phyloP scores from a whole-genome alignment of 139 green algal genomes.

The Coelastrella sp. region DNA sequence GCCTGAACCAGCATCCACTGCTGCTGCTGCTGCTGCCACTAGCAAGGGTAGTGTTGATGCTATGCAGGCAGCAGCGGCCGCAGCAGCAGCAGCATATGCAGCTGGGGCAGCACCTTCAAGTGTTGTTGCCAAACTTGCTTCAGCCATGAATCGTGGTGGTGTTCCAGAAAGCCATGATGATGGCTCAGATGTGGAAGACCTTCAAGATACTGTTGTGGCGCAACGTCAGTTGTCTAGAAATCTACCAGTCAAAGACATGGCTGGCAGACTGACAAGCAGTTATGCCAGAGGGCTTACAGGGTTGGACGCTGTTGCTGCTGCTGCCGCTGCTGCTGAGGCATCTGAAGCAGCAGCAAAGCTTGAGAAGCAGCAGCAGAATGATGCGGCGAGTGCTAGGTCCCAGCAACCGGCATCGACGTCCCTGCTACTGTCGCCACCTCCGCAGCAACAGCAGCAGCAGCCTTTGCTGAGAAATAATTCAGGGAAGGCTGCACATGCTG shows the following conservation, averaged over 20 bases:
- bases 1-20: background rate
- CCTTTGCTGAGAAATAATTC: too few relatives aligned
- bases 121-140: background rate
- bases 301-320: background rate
- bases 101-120: background rate
- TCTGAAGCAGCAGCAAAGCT: background rate
- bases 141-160: too few relatives aligned
- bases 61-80: background rate
- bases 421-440: too few relatives aligned
- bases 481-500: background rate
- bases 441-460: too few relatives aligned
- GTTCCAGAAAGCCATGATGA: background rate
- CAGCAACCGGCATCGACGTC: too few relatives aligned
- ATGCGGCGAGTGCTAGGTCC: background rate
- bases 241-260: too few relatives aligned
- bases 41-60: too few relatives aligned
- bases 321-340: background rate
- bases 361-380: background rate
- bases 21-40: background rate
- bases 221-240: too few relatives aligned
- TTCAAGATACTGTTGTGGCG: too few relatives aligned
- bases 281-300: background rate
- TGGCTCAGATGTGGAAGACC: too few relatives aligned
- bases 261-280: background rate
- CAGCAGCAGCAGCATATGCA: background rate